A percentile compares a stretch with the other conserved stretches of the same genome.
Evolutionary conservation across 1,139 yeast genomes (phyloP).

Genomic region (Geotrichum histeridarum): DNA sequence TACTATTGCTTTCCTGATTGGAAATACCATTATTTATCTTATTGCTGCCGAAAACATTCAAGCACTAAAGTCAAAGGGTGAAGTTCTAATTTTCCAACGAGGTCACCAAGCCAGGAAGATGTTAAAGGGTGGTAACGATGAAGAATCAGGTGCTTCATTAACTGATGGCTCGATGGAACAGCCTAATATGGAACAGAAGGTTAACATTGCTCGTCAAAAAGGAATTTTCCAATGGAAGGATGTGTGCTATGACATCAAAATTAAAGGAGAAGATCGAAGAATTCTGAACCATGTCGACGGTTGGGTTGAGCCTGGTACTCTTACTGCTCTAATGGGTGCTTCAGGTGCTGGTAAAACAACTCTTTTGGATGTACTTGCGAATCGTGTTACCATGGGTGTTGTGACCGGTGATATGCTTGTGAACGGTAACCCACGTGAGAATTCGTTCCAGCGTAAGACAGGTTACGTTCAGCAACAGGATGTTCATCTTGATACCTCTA

Average conservation of each 20-base stretch:
- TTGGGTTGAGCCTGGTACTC: conserved; percentile 73
- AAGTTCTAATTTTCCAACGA: conserved; percentile 61
- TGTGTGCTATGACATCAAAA: conserved; percentile 66
- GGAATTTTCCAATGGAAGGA: conserved; percentile 76
- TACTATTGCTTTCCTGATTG: conserved; percentile 49
- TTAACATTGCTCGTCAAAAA: conserved; percentile 21
- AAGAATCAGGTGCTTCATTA: conserved; percentile 22
- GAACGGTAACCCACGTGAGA: conserved; percentile 62
- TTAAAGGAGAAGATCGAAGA: conserved; percentile 51
- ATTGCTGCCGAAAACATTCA: conserved; percentile 58
- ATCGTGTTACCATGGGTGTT: conserved; percentile 73
- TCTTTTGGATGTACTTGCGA: conserved; percentile 65
- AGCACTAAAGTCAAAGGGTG: conserved; percentile 80
- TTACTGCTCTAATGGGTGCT: conserved; percentile 80
- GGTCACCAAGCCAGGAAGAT: conserved; percentile 43
- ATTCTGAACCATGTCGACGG: conserved; percentile 70
- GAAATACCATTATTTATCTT: conserved; percentile 55
- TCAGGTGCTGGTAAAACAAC: conserved; percentile 92
- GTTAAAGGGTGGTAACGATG: conserved; percentile 33
- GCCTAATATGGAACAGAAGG: conserved; percentile 17
- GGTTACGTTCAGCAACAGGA: conserved; percentile 85
- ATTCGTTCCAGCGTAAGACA: conserved; percentile 72
- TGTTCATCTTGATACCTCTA: conserved; percentile 65
- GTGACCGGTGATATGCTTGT: conserved; percentile 73
- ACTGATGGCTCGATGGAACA: conserved; percentile 33